These are phyloP conservation scores for Entonaema liquescens DNA, from an alignment of 495 filamentous ascomycete genomes.

Conservation along the genomic window DNA sequence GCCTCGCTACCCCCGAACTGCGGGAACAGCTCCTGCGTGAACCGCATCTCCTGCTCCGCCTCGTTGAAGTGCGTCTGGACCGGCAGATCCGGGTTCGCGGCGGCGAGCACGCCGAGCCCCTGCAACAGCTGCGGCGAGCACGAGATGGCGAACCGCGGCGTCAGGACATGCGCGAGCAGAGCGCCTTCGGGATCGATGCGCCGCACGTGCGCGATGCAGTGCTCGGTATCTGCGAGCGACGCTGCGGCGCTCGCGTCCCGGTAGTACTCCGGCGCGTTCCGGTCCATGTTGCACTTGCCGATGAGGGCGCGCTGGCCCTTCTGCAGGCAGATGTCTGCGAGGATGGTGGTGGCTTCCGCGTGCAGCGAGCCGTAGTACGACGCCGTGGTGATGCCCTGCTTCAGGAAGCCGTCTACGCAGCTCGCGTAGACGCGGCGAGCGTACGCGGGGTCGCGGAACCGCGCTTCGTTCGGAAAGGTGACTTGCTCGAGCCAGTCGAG, in stretches of 20 bases:
- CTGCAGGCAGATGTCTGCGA: slow-evolving; percentile 65
- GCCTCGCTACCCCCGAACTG: slow-evolving; percentile 58
- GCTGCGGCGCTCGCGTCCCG: slow-evolving; percentile 58
- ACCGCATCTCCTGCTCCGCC: slow-evolving; percentile 62
- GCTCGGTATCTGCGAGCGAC: slow-evolving; percentile 62
- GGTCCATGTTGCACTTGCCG: slow-evolving; percentile 73
- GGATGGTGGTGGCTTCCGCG: slow-evolving; percentile 63
- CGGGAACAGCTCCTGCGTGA: slow-evolving; percentile 63
- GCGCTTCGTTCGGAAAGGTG: slow-evolving; percentile 71
- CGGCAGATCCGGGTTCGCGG: slow-evolving; percentile 59
- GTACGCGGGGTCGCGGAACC: slow-evolving; percentile 62
- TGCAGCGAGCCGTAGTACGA: slow-evolving; percentile 71
- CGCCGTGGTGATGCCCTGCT: slow-evolving; percentile 72
- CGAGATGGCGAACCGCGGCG: slow-evolving; percentile 70
- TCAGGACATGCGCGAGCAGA: slow-evolving; percentile 66
- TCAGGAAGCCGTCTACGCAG: slow-evolving; percentile 65
- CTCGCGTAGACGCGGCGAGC: slow-evolving; percentile 61
- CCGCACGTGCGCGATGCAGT: slow-evolving; percentile 60
- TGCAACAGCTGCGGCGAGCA: slow-evolving; percentile 62
- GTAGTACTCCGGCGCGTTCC: slow-evolving; percentile 68
- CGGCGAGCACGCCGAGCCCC: slow-evolving; percentile 62
- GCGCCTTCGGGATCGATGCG: slow-evolving; percentile 50
- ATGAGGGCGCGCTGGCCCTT: slow-evolving; percentile 70
- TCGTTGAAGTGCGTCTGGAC: slow-evolving; percentile 75
- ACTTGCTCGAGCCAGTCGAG: slow-evolving; percentile 67